Base-by-base conservation (phyloP, 805 yeast genomes). In the Scheffersomyces stipitis region DNA sequence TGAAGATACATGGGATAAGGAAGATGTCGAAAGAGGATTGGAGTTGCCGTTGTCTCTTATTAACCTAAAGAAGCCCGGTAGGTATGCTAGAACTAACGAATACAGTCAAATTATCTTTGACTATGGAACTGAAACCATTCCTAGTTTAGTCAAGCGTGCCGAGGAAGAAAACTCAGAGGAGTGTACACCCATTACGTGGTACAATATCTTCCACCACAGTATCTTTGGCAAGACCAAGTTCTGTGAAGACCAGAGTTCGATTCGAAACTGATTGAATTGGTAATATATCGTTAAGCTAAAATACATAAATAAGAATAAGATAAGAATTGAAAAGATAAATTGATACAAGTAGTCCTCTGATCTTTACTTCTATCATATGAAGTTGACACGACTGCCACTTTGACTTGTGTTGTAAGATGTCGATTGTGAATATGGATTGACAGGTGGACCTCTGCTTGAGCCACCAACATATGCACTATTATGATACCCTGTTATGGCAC, bases 101-200 rank as follows among this genome's bases (percentile, higher is more conserved):
- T 55, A 45, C 31, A 36, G 53, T 15, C 64, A 54, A 33, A 44
- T 54, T 20, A 17, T 40, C 5, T 39, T 33, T 26, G 38, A 22
- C 15, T 24, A 26, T n/a, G 23, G 13, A 14, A 29, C 15, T 6
- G 7, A 10, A 16, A 9, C 40, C 30, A 9, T 16, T 4, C 33
- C 28, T 14, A 15, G 18, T 9, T 7, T 18, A 20, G 24, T 20
- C 10, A 20, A 20, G 24, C 24, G 24, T 20, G 24, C 7, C 7
- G 24, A 20, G 7, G 24, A 7, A 20, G 24, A 20, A n/a, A 27
- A 24, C 20, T 48, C 54, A 2, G 49, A 48, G 15, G 60, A 60
- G 18, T 76, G 81, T 54, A 72, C 65, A 18, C 69, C 69, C 3
- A 66, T 76, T 8, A 75, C 79, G 0, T 76, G 81, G 81, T 67